phyloP scores from a whole-genome alignment of 768 basidiomycete genomes.

The Pleurotus tuoliensis region DNA sequence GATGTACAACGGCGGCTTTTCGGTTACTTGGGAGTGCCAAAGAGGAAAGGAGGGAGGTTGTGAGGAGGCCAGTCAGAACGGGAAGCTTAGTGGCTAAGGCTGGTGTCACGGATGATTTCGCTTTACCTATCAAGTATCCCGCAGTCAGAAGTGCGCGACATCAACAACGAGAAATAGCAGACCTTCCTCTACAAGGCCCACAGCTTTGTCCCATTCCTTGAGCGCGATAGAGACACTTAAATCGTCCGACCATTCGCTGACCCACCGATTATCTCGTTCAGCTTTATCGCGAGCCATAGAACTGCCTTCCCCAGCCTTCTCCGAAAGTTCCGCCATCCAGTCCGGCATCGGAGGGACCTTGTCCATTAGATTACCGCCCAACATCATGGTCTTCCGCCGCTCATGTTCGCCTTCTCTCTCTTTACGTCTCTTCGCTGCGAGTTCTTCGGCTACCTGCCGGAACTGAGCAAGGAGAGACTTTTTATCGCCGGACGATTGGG shows the following conservation, averaged over 20 bases:
- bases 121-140: conserved; percentile 41
- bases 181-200: conserved; percentile 84
- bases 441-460: conserved; percentile 89
- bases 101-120: conserved; percentile 54
- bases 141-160: background rate
- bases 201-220: conserved; percentile 84
- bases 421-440: conserved; percentile 82
- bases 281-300: conserved; percentile 64
- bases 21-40: conserved; percentile 74
- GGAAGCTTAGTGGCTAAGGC: conserved; percentile 56
- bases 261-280: conserved; percentile 82
- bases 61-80: conserved; percentile 62
- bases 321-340: conserved; percentile 70
- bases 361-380: conserved; percentile 27
- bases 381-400: conserved; percentile 75
- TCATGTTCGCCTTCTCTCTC: conserved; percentile 94
- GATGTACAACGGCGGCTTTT: conserved; percentile 67
- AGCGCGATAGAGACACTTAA: conserved; percentile 88
- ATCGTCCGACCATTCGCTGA: conserved; percentile 88
- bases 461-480: conserved; percentile 81
- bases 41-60: conserved; percentile 64
- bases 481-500: conserved; percentile 80
- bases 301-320: conserved; percentile 48
- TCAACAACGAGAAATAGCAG: conserved; percentile 6
- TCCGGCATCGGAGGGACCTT: conserved; percentile 62